Percentiles rank a stretch among this genome's conserved stretches.
Evolutionary conservation across 2,329 filamentous ascomycete genomes (phyloP).

Genomic region (Hymenoscyphus scutula): DNA sequence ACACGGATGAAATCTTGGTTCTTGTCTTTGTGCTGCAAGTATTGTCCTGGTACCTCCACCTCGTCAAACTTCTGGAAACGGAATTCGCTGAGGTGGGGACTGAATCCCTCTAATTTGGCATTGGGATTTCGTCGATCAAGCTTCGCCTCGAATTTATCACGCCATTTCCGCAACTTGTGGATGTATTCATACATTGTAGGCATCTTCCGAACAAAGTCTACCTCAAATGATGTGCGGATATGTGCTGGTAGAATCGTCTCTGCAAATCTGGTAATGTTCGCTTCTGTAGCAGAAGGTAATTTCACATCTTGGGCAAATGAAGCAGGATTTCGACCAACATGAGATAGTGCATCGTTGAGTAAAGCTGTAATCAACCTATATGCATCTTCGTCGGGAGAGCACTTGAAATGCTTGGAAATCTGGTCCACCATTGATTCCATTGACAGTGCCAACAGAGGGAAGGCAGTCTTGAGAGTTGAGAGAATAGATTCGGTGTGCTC

Average conservation of each 20-base stretch:
- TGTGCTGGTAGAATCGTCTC: conserved; percentile 93
- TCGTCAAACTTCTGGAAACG: conserved; percentile 98
- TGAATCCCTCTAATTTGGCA: conserved; percentile 70
- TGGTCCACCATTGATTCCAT: conserved; percentile 99
- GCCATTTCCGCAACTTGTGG: conserved; percentile 91
- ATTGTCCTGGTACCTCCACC: conserved; percentile 95
- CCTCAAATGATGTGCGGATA: conserved; percentile 93
- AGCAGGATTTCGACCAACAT: conserved; percentile 81
- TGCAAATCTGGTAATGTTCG: conserved; percentile 93
- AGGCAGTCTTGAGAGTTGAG: conserved; percentile 92
- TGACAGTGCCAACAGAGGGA: conserved; percentile 88
- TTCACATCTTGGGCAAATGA: conserved; percentile 91
- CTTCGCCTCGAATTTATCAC: conserved; percentile 97
- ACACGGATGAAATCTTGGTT: conserved; percentile 98
- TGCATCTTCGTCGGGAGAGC: conserved; percentile 95
- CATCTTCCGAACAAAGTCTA: conserved; percentile 93
- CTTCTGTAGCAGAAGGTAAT: conserved; percentile 83
- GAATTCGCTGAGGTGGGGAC: conserved; percentile 92
- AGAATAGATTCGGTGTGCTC: conserved; percentile 96
- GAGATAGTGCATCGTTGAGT: conserved; percentile 90
- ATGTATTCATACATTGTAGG: conserved; percentile 99
- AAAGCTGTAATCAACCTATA: conserved; percentile 96
- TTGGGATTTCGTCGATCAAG: conserved; percentile 68
- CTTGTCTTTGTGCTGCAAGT: conserved; percentile 96
- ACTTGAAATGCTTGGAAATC: conserved; percentile 99